A percentile compares a stretch with the other conserved stretches of the same genome.
phyloP scores from a whole-genome alignment of 2,329 filamentous ascomycete species.

The Eutypella sp. region DNA sequence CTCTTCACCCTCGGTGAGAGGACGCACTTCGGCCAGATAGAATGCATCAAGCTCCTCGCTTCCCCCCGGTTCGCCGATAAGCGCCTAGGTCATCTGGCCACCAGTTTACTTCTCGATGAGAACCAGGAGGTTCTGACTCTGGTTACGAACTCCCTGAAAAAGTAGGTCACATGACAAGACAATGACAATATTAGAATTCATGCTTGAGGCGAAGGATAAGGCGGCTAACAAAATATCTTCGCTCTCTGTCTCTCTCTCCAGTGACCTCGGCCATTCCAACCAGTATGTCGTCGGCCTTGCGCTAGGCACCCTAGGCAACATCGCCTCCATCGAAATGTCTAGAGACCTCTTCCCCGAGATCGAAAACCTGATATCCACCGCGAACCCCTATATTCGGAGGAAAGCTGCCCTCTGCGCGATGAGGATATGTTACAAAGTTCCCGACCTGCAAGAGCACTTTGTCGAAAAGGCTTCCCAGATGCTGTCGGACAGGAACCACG shows the following conservation, averaged over 20 bases:
- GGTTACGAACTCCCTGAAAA: constrained; percentile 96
- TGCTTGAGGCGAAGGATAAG: too few species aligned
- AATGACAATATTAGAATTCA: too few species aligned
- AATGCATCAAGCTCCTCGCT: constrained; percentile 94
- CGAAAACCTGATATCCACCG: constrained; percentile 83
- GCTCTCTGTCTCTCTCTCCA: constrained; percentile 36
- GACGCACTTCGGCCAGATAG: constrained; percentile 98
- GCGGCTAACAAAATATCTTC: too few species aligned
- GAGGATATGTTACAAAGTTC: constrained; percentile 97
- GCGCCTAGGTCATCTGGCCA: constrained; percentile 89
- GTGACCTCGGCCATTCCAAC: constrained; percentile 93
- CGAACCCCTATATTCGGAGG: constrained; percentile 95
- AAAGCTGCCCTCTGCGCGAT: constrained; percentile 99
- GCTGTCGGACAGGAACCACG: constrained; percentile 89
- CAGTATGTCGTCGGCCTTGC: constrained; percentile 97
- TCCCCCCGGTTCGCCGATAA: constrained; percentile 98
- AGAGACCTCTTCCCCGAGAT: constrained; percentile 95
- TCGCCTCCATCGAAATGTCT: constrained; percentile 97
- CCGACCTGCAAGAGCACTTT: constrained; percentile 95
- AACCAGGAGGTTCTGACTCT: constrained; percentile 97
- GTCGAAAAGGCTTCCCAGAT: constrained; percentile 87
- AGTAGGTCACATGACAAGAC: constrained; percentile 62
- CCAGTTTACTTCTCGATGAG: constrained; percentile 92
- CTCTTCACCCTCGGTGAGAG: constrained; percentile 96
- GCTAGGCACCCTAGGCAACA: constrained; percentile 93